Conservation (phyloP, 305 asterid genomes). For the Fraxinus angustifolia region DNA sequence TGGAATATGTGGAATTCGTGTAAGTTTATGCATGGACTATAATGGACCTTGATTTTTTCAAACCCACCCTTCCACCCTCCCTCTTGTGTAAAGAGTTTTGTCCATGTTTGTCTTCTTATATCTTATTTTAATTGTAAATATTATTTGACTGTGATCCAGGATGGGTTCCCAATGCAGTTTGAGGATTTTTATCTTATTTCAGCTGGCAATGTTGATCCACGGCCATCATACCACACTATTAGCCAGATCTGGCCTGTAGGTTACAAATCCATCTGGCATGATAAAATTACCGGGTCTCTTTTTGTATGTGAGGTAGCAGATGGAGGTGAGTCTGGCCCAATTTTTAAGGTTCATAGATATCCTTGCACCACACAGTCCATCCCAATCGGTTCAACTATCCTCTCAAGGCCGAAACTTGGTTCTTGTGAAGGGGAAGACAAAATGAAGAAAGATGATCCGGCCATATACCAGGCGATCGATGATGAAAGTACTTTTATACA, state of each 20-base stretch:
- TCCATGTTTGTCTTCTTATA: constrained; percentile 9
- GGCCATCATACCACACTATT: constrained; percentile 62
- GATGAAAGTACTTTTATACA: constrained; percentile 69
- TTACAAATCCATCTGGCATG: constrained; percentile 91
- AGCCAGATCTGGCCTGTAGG: constrained; percentile 93
- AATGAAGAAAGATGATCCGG: constrained; percentile 35
- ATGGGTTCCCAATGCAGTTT: constrained; percentile 81
- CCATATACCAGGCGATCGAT: constrained; percentile 40
- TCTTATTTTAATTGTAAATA: constrained; percentile 12
- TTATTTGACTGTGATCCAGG: constrained; percentile 44
- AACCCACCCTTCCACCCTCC: background rate
- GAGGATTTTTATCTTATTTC: constrained; percentile 79
- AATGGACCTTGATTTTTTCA: background rate
- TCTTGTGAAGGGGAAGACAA: constrained; percentile 39
- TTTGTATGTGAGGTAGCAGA: constrained; percentile 75
- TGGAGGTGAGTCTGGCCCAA: constrained; percentile 90
- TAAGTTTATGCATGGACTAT: constrained; percentile 31
- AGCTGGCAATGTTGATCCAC: constrained; percentile 68
- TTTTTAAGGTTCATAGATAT: constrained; percentile 65
- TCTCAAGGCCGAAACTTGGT: constrained; percentile 37
- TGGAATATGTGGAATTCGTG: constrained; percentile 26
- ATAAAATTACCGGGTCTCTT: constrained; percentile 81
- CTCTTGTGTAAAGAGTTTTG: background rate
- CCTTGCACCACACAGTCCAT: constrained; percentile 70
- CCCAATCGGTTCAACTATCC: constrained; percentile 64